Evolutionary conservation across 345 rosid species (phyloP).

Genomic region (Eucalyptus polybractea): DNA sequence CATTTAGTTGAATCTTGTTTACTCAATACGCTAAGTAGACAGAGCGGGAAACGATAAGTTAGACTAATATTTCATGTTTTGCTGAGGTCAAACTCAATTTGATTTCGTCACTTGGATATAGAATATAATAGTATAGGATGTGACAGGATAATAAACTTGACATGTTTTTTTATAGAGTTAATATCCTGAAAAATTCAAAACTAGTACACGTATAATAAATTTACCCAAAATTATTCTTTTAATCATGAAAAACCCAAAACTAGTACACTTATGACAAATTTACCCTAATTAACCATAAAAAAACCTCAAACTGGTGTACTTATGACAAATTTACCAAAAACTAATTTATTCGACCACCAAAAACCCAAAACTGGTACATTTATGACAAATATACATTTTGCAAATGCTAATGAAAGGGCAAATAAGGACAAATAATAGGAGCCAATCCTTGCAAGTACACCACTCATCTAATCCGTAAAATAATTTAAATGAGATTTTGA

Average conservation of each 20-base stretch:
- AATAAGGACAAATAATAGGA: not conserved
- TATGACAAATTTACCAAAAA: rapidly evolving
- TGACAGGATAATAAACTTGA: not conserved
- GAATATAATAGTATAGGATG: not conserved
- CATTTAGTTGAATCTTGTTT: not conserved
- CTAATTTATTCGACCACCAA: rapidly evolving
- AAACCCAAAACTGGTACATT: rapidly evolving
- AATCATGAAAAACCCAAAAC: too few relatives aligned
- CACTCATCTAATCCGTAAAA: not conserved
- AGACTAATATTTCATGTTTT: not conserved
- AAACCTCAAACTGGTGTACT: rapidly evolving
- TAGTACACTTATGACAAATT: rapidly evolving
- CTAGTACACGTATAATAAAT: rapidly evolving
- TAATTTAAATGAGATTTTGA: not conserved
- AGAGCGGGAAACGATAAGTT: not conserved
- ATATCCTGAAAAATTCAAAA: rapidly evolving
- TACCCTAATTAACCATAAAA: rapidly evolving
- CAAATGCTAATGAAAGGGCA: not conserved
- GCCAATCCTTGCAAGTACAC: not conserved
- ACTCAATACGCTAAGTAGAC: not conserved
- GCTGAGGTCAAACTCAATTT: not conserved
- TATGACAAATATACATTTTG: rapidly evolving
- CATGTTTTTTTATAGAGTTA: too few relatives aligned
- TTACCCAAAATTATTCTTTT: too few relatives aligned
- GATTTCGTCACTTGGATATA: not conserved